Conservation (phyloP, 176 grass and related monocot species). For the Aegilops bicornis region DNA sequence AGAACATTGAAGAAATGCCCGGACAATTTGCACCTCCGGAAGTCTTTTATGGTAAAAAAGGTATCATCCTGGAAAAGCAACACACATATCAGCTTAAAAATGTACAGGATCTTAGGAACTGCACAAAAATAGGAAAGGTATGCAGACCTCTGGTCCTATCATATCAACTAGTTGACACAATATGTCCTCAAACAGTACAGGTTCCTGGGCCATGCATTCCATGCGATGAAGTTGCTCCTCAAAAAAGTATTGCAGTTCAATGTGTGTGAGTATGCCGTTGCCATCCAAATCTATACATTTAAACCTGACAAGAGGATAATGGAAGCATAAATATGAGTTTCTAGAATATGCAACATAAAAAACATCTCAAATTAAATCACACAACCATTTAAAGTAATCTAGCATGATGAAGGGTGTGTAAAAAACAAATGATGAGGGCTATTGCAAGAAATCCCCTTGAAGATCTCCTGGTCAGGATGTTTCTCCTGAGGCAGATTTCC, state of each 20-base stretch:
- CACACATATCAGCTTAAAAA: constrained; percentile 27
- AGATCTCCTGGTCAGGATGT: background rate
- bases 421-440: background rate
- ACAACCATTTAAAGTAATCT: background rate
- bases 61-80: constrained; percentile 61
- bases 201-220: constrained; percentile 98
- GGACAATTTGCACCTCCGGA: constrained; percentile 72
- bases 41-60: constrained; percentile 71
- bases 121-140: constrained; percentile 27
- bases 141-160: constrained; percentile 80
- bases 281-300: constrained; percentile 95
- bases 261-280: constrained; percentile 80
- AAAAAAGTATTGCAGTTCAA: constrained; percentile 89
- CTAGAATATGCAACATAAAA: background rate
- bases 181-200: constrained; percentile 92
- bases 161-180: constrained; percentile 95
- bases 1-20: constrained; percentile 95
- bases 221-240: constrained; percentile 98
- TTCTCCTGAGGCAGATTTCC: background rate
- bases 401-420: background rate
- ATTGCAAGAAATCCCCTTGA: constrained; percentile 16
- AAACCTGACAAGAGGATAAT: constrained; percentile 64
- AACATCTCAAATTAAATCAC: constrained; percentile 11
- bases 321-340: constrained; percentile 19
- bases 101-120: background rate